A percentile compares a stretch with the other conserved stretches of the same genome.
These are phyloP conservation scores for grape (Vitis vinifera) DNA, from an alignment of 164 flowering plant genomes.

Conservation along the genomic window DNA sequence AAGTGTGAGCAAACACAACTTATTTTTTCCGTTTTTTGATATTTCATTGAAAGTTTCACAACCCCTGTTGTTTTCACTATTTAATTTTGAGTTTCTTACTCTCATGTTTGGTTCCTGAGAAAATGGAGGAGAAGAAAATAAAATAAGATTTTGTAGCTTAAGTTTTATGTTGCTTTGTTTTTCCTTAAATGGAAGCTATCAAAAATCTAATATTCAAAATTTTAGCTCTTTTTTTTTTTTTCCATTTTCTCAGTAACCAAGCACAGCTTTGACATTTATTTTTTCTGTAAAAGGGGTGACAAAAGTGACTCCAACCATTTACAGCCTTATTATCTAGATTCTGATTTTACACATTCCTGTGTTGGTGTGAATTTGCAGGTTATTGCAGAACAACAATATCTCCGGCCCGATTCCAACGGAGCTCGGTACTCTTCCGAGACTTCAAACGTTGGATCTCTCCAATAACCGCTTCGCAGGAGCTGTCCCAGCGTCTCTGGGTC, in stretches of 20 bases:
- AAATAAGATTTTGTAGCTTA: neutral
- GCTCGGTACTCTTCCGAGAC: slow-evolving; percentile 62
- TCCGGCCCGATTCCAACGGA: slow-evolving; percentile 77
- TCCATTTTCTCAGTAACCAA: neutral
- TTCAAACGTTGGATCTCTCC: slow-evolving; percentile 89
- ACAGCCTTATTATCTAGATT: neutral
- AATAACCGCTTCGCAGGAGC: slow-evolving; percentile 62
- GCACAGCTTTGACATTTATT: neutral
- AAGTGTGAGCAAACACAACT: slow-evolving; percentile 58
- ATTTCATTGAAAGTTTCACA: neutral
- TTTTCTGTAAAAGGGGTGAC: neutral
- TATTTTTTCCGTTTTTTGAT: neutral
- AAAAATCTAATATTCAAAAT: too few species aligned
- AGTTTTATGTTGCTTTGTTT: too few species aligned
- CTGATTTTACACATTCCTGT: neutral
- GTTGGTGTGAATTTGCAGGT: slow-evolving; percentile 37
- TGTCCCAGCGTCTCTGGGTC: slow-evolving; percentile 63
- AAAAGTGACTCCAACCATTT: neutral
- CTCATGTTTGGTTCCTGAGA: slow-evolving; percentile 6
- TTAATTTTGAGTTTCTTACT: neutral
- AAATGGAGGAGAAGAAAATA: neutral
- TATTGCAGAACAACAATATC: slow-evolving; percentile 87
- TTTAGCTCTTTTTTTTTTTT: neutral
- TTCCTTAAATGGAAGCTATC: neutral
- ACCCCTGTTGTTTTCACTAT: neutral